Base-by-base conservation (phyloP, 169 alveolate species). In the Besnoitia besnoiti region DNA sequence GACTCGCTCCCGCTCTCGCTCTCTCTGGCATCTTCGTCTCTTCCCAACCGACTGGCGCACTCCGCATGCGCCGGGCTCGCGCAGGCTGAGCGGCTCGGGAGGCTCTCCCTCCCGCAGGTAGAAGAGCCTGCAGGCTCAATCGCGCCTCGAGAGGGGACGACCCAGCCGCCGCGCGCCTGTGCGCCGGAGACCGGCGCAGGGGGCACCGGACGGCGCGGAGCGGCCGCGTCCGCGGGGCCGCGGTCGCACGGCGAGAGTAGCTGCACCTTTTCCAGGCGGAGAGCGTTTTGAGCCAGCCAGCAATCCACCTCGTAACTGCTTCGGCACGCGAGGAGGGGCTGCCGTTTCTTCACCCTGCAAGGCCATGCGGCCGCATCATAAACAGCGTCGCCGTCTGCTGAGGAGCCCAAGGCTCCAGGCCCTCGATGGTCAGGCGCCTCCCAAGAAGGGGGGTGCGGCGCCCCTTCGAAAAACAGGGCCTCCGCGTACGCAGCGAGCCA, bases 221-320 rank as follows among this genome's bases (percentile, higher is more conserved):
- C 30, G 4, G 33, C 3, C 33, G 33, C 27, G 30, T n/a, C 1
- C n/a, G 4, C 30, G 27, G 27, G 67, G 67, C n/a, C 67, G 33
- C 67, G 7, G n/a, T 21, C 30, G 67, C 24, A 55, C 33, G 67
- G 67, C 30, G 67, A 55, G 30, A 55, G 67, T n/a, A 55, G 27
- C 67, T 55, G 33, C 33, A 55, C 67, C 24, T n/a, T 55, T 21
- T 55, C 67, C 33, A 55, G 67, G 1, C 67, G 67, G 33, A 55
- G 67, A 21, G 67, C 67, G 24, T 55, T 55, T 55, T 55, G 33
- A 21, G 82, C 39, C 47, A 73, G 82, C 82, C 82, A 73, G 82
- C 82, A 73, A 73, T 73, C 82, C 44, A 73, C 47, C 82, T 73
- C 82, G 82, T 21, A 73, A 42, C 82, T 73, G 46, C 46, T 73